Base-by-base conservation (phyloP, 1,139 yeast genomes). In the Spathaspora sp. region DNA sequence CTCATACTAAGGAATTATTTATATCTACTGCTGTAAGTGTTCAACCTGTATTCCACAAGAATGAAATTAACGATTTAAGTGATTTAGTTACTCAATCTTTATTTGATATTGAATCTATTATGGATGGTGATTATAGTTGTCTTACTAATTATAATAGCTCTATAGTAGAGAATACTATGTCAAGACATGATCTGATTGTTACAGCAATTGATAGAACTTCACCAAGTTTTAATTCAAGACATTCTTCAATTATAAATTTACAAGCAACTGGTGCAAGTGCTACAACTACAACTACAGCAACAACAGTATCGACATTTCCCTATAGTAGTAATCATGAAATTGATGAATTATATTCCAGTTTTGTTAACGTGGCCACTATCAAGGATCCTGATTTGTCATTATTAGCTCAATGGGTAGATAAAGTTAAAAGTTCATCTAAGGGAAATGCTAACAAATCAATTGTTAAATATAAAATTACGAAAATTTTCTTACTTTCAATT, bases 1-100 rank as follows among this genome's bases (percentile, higher is more conserved):
- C 96, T 1, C 96, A 89, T 56, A 91, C 97, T 8, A 90, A 90
- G 61, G 99, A 93, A 63, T 74, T 93, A 45, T 93, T 91, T 62
- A 76, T 93, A 40, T 84, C 89, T 43, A 84, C 97, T 0, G 97
- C 97, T 0, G 97, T 93, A 9, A 89, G 89, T 52, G 96, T 93
- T 2, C 99, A 93, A 63, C 99, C 99, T 0, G 95, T 91, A 11
- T 93, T 93, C 69, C 96, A 95, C 60, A 81, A 95, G 53, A 86
- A 87, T 53, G 95, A 89, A 56, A 86, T 91, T 45, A 87, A 95
- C 41, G 85, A 83, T 54, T 74, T 93, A 58, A 87, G 93, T 61
- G 99, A 93, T 63, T 68, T 82, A 49, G 93, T 89, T 13, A 86
- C 89, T 3, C 81, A 81, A 48, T 80, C 89, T 11, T 69, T 91